Percentiles rank a stretch among this genome's conserved stretches.
These are phyloP conservation scores for Thalassiosira oceanica DNA, from an alignment of 352 stramenopile species.

Conservation along the genomic window DNA sequence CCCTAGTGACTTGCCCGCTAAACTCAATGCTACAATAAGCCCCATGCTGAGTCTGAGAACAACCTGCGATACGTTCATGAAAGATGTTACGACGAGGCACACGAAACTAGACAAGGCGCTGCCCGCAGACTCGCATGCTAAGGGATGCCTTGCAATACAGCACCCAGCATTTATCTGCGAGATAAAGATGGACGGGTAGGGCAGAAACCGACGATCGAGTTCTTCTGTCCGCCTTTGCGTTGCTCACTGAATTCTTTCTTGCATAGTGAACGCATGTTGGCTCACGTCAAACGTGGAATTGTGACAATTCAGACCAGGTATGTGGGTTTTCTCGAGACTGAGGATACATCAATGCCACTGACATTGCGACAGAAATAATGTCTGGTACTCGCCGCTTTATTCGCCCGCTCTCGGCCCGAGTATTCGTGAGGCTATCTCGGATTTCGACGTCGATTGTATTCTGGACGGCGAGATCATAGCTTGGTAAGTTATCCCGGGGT, in stretches of 20 bases:
- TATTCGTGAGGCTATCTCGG: conserved; percentile 57
- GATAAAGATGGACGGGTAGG: conserved; percentile 66
- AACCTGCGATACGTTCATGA: conserved; percentile 52
- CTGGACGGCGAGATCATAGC: conserved; percentile 78
- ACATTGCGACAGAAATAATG: too few species aligned
- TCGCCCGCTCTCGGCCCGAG: conserved; percentile 66
- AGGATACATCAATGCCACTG: too few species aligned
- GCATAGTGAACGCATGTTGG: conserved; percentile 72
- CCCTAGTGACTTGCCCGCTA: conserved; percentile 20
- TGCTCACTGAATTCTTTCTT: too few species aligned
- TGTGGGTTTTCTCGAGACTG: too few species aligned
- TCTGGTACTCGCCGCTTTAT: conserved; percentile 75
- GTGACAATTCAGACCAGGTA: conserved; percentile 73
- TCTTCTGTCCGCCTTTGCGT: too few species aligned
- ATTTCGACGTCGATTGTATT: conserved; percentile 71
- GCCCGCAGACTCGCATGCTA: conserved; percentile 21
- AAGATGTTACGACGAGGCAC: conserved; percentile 40
- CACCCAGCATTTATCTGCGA: conserved; percentile 74
- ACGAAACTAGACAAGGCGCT: conserved; percentile 25
- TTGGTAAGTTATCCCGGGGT: too few species aligned
- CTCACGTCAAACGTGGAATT: conserved; percentile 62
- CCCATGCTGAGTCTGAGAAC: conserved; percentile 63
- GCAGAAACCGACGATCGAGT: too few species aligned
- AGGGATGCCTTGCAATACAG: conserved; percentile 53
- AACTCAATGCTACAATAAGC: conserved; percentile 57